phyloP scores from a whole-genome alignment of 768 basidiomycete genomes.

The Lentinula lateritia region DNA sequence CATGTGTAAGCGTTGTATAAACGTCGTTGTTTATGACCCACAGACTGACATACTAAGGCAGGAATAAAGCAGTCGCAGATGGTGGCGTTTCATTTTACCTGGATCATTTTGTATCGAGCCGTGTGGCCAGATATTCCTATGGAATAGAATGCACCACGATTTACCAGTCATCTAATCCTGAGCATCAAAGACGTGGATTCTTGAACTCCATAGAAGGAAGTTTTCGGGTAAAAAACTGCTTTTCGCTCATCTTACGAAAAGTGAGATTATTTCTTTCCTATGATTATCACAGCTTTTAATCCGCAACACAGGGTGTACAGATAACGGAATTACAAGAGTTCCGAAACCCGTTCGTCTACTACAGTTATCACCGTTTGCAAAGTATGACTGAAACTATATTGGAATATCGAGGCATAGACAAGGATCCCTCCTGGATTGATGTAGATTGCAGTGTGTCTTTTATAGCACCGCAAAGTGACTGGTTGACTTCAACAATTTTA shows the following conservation, averaged over 20 bases:
- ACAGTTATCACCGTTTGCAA: neutral
- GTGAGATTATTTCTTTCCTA: constrained; percentile 13
- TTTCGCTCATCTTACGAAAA: constrained; percentile 21
- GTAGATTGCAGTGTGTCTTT: neutral
- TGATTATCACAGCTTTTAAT: neutral
- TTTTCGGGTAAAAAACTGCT: constrained; percentile 17
- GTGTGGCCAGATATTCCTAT: constrained; percentile 30
- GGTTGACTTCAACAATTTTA: neutral
- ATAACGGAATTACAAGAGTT: neutral
- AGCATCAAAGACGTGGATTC: constrained; percentile 25
- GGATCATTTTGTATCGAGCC: constrained; percentile 30
- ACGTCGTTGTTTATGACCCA: neutral
- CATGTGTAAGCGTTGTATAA: constrained; percentile 33
- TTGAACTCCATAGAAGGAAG: constrained; percentile 20
- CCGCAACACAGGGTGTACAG: neutral
- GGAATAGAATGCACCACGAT: constrained; percentile 23
- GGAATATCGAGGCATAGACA: neutral
- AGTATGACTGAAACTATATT: neutral
- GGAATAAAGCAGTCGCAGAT: constrained; percentile 38
- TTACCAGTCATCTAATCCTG: constrained; percentile 21
- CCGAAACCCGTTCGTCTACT: neutral
- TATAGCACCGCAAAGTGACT: neutral
- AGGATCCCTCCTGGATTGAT: neutral
- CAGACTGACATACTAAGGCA: constrained; percentile 10
- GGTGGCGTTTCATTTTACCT: constrained; percentile 33